Evolutionary conservation across 2,329 filamentous ascomycete genomes (phyloP).

Genomic region (Sarocladium oryzae): DNA sequence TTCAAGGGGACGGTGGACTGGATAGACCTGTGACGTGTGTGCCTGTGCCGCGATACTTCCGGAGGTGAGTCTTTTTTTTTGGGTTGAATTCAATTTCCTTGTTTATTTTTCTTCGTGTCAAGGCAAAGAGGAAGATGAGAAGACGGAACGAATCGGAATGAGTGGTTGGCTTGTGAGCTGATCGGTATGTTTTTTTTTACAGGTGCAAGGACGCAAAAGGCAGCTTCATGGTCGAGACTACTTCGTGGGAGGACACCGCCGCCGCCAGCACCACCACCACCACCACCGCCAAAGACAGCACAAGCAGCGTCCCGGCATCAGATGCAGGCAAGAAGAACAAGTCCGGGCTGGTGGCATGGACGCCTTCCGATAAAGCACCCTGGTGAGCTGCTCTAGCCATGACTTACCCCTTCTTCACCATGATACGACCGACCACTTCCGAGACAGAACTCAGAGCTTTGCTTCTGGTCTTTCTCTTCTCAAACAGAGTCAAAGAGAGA

Average conservation of each 20-base stretch:
- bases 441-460: too few relatives aligned
- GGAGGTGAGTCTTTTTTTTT: slow-evolving; percentile 48
- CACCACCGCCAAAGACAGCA: not conserved
- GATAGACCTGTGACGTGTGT: slow-evolving; percentile 47
- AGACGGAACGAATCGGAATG: not conserved
- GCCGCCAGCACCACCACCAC: not conserved
- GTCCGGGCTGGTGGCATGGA: not conserved
- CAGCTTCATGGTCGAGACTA: slow-evolving; percentile 56
- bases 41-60: slow-evolving; percentile 53
- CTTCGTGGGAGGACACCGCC: slow-evolving; percentile 57
- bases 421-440: too few relatives aligned
- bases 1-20: slow-evolving; percentile 38
- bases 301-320: not conserved
- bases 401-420: not conserved
- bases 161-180: not conserved
- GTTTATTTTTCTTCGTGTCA: too few relatives aligned
- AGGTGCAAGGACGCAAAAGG: slow-evolving; percentile 47
- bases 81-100: too few relatives aligned
- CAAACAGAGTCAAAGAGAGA: too few relatives aligned
- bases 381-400: not conserved
- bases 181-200: not conserved
- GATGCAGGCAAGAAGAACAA: not conserved
- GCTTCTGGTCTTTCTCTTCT: too few relatives aligned
- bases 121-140: too few relatives aligned
- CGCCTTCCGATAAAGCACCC: not conserved